Base-by-base conservation (phyloP, 805 yeast genomes). In the Wickerhamiella musiphila region DNA sequence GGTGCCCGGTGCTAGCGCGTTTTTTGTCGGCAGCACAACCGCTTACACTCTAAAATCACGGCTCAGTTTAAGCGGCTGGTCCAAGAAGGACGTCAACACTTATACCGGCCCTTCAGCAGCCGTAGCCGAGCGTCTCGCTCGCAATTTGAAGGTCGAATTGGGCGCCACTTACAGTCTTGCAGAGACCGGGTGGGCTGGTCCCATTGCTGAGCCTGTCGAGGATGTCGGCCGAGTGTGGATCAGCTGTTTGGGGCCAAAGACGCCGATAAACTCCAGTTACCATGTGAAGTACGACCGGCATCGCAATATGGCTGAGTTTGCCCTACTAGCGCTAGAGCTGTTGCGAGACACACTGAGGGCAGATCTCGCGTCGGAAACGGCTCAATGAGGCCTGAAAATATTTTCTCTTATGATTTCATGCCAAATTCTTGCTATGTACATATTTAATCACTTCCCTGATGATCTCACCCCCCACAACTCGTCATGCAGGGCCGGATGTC, bases 181-280 rank as follows among this genome's bases (percentile, higher is more conserved):
- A 1, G 94, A 81, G 51, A 74, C 90, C 1, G 94, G 93, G 1
- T 75, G 77, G 60, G 93, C 94, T 0, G 93, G 93, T 1, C 90
- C 92, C 15, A 43, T 57, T 52, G 26, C 63, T 53, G 49, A 71
- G 51, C 45, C 54, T 6, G 43, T 32, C 5, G 44, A 36, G 8
- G 34, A 39, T 23, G 31, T 50, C 2, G 93, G 93, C 4, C 66
- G 71, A 1, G 86, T 75, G 0, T 81, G 62, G 46, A 49, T 79
- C 29, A 93, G 83, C 1, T 58, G 78, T 23, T 63, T 72, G 18
- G 78, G 83, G 1, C 81, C 86, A 0, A 44, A 48, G 9, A 70
- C n/a, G n/a, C n/a, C n/a, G n/a, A n/a, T n/a, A n/a, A n/a, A n/a
- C n/a, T n/a, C n/a, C n/a, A 70, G 9, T 73, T 72, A 53, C 22